These are phyloP conservation scores for Melaleuca alternifolia DNA, from an alignment of 345 rosid genomes.

Conservation along the genomic window DNA sequence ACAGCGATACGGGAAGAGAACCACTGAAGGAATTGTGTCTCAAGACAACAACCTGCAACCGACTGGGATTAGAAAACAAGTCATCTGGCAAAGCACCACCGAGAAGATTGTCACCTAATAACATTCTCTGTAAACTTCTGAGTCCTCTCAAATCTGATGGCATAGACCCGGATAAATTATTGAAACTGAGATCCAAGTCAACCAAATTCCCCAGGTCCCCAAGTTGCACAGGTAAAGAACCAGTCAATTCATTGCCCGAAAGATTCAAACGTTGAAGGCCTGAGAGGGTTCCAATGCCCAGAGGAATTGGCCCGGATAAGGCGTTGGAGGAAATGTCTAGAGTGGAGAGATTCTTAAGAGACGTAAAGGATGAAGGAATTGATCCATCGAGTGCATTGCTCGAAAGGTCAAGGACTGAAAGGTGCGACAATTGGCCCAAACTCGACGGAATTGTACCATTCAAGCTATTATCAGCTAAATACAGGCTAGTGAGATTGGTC, in stretches of 20 bases:
- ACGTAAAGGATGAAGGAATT: constrained; percentile 55
- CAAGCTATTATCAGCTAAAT: constrained; percentile 50
- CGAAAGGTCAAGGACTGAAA: constrained; percentile 61
- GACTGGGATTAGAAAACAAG: constrained; percentile 42
- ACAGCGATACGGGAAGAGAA: constrained; percentile 32
- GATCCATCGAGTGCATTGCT: constrained; percentile 48
- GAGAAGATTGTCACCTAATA: constrained; percentile 44
- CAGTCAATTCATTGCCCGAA: constrained; percentile 58
- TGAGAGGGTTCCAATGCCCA: constrained; percentile 36
- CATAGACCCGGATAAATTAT: constrained; percentile 50
- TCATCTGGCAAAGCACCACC: constrained; percentile 43
- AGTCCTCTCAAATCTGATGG: constrained; percentile 50
- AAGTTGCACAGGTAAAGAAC: constrained; percentile 62
- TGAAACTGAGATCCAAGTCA: constrained; percentile 78
- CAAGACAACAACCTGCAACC: constrained; percentile 50
- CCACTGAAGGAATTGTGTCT: constrained; percentile 47
- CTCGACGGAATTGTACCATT: constrained; percentile 51
- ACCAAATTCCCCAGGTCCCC: constrained; percentile 55
- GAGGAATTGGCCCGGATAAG: constrained; percentile 58
- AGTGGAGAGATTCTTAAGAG: constrained; percentile 39
- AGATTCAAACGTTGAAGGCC: constrained; percentile 59
- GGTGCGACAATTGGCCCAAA: constrained; percentile 45
- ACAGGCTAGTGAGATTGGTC: constrained; percentile 45
- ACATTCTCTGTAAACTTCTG: constrained; percentile 51
- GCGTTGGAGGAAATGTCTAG: constrained; percentile 74